Evolutionary conservation across 192 early-diverging fungal genomes (phyloP).

Genomic region (Backusella circina): DNA sequence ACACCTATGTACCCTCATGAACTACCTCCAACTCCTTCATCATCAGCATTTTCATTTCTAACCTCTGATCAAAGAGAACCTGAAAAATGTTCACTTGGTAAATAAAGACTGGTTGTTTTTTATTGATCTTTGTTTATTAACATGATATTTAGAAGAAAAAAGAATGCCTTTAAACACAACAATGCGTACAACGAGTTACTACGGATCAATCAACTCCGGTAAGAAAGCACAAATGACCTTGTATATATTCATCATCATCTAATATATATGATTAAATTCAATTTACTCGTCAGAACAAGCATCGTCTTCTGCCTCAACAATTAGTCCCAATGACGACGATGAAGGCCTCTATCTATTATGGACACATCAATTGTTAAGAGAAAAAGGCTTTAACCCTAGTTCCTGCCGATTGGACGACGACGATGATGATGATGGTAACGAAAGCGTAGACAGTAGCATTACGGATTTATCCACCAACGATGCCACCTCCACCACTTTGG

Average conservation of each 20-base stretch:
- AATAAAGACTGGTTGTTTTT: neutral
- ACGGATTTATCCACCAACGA: neutral
- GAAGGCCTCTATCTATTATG: constrained; percentile 22
- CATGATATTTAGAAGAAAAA: neutral
- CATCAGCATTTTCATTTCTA: neutral
- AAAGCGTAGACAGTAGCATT: constrained; percentile 1
- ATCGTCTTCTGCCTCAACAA: neutral
- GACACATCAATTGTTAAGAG: constrained; percentile 15
- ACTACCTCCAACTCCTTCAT: neutral
- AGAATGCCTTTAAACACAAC: neutral
- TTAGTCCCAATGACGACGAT: constrained; percentile 9
- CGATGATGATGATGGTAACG: neutral
- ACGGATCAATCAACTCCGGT: neutral
- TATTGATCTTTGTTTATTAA: neutral
- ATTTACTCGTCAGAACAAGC: neutral
- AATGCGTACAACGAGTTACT: neutral
- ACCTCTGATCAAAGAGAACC: neutral
- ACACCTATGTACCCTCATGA: neutral
- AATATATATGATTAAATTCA: neutral
- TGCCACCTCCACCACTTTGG: too few species aligned
- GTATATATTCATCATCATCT: neutral
- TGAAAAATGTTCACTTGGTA: neutral
- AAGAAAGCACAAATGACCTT: neutral
- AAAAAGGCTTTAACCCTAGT: constrained; percentile 16
- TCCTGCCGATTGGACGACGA: constrained; percentile 6